A percentile compares a stretch with the other conserved stretches of the same genome.
phyloP scores from a whole-genome alignment of 257 asterid species.

The Ajuga chamaepitys region DNA sequence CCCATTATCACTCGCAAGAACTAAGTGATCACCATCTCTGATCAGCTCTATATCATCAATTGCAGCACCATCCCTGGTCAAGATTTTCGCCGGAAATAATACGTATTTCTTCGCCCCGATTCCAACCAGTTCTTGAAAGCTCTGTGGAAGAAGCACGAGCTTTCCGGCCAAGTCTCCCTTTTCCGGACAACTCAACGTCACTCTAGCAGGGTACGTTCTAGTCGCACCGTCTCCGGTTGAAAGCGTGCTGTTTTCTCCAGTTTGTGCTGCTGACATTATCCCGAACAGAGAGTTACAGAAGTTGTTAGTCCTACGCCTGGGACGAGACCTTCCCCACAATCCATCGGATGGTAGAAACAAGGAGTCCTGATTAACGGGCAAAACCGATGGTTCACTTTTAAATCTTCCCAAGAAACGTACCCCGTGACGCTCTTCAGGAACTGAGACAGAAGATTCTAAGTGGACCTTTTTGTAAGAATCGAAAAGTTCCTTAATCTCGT shows the following conservation, averaged over 20 bases:
- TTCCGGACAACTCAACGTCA: conserved; percentile 65
- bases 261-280: conserved; percentile 64
- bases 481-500: conserved; percentile 38
- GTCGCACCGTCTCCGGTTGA: conserved; percentile 14
- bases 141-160: conserved; percentile 56
- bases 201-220: conserved; percentile 34
- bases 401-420: conserved; percentile 37
- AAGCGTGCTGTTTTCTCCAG: conserved; percentile 28
- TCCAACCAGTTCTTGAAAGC: conserved; percentile 44
- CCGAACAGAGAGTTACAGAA: conserved; percentile 75
- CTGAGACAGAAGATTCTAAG: conserved; percentile 11
- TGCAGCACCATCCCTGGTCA: conserved; percentile 53
- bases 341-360: conserved; percentile 25
- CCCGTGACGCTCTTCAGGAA: conserved; percentile 29
- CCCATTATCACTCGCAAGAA: conserved; percentile 30
- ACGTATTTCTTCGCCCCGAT: conserved; percentile 48
- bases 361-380: conserved; percentile 13
- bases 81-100: conserved; percentile 28
- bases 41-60: conserved; percentile 59
- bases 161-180: conserved; percentile 51
- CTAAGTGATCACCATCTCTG: conserved; percentile 69
- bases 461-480: conserved; percentile 20
- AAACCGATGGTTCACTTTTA: conserved; percentile 34
- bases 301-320: conserved; percentile 46
- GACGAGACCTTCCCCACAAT: conserved; percentile 41